phyloP scores from a whole-genome alignment of 331 rosid genomes.

The Malus hybrid region DNA sequence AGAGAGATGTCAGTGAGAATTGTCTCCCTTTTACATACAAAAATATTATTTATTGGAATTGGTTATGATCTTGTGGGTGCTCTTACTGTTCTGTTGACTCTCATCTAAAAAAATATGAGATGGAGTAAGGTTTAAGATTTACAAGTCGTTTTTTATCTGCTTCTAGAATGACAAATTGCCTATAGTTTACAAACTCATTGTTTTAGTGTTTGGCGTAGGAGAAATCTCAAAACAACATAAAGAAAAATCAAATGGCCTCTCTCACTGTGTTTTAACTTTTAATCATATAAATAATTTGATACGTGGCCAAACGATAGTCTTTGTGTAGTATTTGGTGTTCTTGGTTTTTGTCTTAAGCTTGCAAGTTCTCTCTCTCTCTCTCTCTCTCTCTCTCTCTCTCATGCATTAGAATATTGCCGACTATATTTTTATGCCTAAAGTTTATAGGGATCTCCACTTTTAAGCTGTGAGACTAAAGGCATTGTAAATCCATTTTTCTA shows the following conservation, averaged over 20 bases:
- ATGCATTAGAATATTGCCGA: not conserved
- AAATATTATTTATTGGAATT: not conserved
- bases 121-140: no score
- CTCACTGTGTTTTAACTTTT: not conserved
- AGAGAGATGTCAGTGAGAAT: not conserved
- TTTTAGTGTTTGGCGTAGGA: slow-evolving; percentile 6
- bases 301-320: no score
- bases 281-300: not conserved
- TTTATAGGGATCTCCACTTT: slow-evolving; percentile 5
- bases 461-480: not conserved
- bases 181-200: no score
- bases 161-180: no score
- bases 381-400: no score
- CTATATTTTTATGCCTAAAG: not conserved
- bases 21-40: not conserved
- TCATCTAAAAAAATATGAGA: no score
- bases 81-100: no score
- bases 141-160: no score
- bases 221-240: not conserved
- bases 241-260: not conserved
- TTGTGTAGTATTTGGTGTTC: not conserved
- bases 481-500: not conserved
- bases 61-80: not conserved
- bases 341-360: not conserved
- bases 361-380: not conserved